These are phyloP conservation scores for Pisolithus sp. DNA, from an alignment of 768 basidiomycete genomes.

Conservation along the genomic window DNA sequence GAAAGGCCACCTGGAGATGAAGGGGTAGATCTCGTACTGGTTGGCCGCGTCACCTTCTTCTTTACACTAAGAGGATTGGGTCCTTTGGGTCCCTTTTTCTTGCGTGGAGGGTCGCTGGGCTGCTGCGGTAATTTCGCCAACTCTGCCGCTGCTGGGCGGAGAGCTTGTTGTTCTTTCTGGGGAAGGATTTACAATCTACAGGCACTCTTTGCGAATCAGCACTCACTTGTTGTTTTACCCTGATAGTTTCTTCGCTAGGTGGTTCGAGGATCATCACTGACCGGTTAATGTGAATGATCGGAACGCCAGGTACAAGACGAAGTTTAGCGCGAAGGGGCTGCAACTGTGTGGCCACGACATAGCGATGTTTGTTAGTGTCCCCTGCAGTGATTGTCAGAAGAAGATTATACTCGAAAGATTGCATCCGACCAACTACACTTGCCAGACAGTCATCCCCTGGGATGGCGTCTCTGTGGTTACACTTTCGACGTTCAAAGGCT, in stretches of 20 bases:
- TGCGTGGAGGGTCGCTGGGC: slow-evolving; percentile 40
- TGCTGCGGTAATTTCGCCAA: slow-evolving; percentile 34
- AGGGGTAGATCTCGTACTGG: not conserved
- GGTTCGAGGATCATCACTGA: slow-evolving; percentile 92
- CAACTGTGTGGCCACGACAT: slow-evolving; percentile 83
- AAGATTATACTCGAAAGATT: not conserved
- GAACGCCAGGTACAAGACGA: slow-evolving; percentile 74
- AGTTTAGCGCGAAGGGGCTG: slow-evolving; percentile 62
- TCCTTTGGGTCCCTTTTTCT: slow-evolving; percentile 66
- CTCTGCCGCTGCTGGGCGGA: slow-evolving; percentile 36
- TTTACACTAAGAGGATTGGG: slow-evolving; percentile 92
- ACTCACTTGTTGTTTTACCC: slow-evolving; percentile 47
- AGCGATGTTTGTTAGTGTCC: slow-evolving; percentile 84
- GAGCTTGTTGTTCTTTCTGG: slow-evolving; percentile 60
- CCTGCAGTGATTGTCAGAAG: slow-evolving; percentile 36
- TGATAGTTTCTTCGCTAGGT: slow-evolving; percentile 71
- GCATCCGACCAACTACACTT: slow-evolving; percentile 63
- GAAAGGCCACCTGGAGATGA: not conserved
- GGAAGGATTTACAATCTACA: not conserved
- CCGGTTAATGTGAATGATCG: slow-evolving; percentile 86
- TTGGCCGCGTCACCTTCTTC: slow-evolving; percentile 56
- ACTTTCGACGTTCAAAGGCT: slow-evolving; percentile 86
- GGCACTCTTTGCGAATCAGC: not conserved
- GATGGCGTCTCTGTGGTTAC: slow-evolving; percentile 90
- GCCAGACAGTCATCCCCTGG: slow-evolving; percentile 76